These are phyloP conservation scores for Pseudonitzschia multistriata DNA, from an alignment of 108 stramenopile species.

Conservation along the genomic window DNA sequence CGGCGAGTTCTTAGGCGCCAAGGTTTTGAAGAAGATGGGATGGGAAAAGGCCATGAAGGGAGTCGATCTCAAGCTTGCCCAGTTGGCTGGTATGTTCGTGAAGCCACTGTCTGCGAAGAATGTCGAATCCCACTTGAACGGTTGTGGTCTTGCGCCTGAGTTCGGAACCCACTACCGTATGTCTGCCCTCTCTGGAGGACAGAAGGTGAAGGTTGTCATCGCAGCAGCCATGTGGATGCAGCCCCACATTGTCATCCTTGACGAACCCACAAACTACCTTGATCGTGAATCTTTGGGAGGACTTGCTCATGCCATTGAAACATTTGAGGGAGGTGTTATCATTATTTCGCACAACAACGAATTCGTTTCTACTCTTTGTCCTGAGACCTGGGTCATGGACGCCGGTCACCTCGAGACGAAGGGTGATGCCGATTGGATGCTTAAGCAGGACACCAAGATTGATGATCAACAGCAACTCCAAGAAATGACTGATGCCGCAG, in stretches of 20 bases:
- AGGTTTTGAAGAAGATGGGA: slow-evolving; percentile 98
- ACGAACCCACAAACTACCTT: slow-evolving; percentile 99
- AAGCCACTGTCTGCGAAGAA: slow-evolving; percentile 95
- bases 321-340: slow-evolving; percentile 97
- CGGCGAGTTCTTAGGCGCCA: slow-evolving; percentile 86
- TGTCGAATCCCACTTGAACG: slow-evolving; percentile 97
- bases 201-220: slow-evolving; percentile 99
- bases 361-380: slow-evolving; percentile 94
- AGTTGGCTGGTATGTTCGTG: slow-evolving; percentile 91
- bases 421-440: slow-evolving; percentile 99
- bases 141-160: slow-evolving; percentile 95
- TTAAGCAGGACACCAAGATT: slow-evolving; percentile 94
- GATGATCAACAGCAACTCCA: slow-evolving; percentile 83
- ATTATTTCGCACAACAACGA: slow-evolving; percentile 99
- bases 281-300: slow-evolving; percentile 98
- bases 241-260: slow-evolving; percentile 97
- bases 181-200: slow-evolving; percentile 97
- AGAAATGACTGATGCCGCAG: slow-evolving; percentile 97
- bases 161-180: slow-evolving; percentile 99
- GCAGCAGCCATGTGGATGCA: slow-evolving; percentile 99
- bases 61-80: slow-evolving; percentile 97
- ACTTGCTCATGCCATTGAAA: slow-evolving; percentile 96
- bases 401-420: slow-evolving; percentile 95
- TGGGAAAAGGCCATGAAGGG: slow-evolving; percentile 99
- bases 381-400: slow-evolving; percentile 99